These are phyloP conservation scores for Cicer bijugum DNA, from an alignment of 306 rosid genomes.

Conservation along the genomic window DNA sequence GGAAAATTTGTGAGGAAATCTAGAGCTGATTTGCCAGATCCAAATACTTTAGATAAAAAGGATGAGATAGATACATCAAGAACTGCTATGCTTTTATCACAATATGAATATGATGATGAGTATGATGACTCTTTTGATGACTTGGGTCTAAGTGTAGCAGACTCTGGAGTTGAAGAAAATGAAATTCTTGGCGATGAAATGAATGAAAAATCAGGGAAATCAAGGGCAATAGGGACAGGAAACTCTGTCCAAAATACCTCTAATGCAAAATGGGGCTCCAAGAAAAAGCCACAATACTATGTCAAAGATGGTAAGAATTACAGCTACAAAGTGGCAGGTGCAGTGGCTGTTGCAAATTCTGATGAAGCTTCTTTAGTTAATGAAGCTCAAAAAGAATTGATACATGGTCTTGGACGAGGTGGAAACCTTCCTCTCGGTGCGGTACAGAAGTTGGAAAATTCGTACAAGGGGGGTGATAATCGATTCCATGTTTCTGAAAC, in stretches of 20 bases:
- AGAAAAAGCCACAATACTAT: constrained; percentile 79
- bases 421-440: constrained; percentile 96
- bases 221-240: constrained; percentile 54
- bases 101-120: constrained; percentile 94
- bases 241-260: constrained; percentile 54
- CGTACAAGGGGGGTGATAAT: constrained; percentile 52
- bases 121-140: constrained; percentile 97
- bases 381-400: constrained; percentile 69
- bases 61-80: constrained; percentile 52
- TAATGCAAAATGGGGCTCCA: constrained; percentile 89
- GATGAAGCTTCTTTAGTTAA: constrained; percentile 72
- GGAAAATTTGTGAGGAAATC: constrained; percentile 89
- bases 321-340: constrained; percentile 93
- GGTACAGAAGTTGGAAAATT: constrained; percentile 67
- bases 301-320: constrained; percentile 98
- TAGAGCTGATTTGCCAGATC: constrained; percentile 55
- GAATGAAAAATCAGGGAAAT: constrained; percentile 48
- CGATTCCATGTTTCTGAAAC: constrained; percentile 51
- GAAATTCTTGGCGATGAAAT: constrained; percentile 53
- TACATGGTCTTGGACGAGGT: constrained; percentile 94
- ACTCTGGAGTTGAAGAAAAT: constrained; percentile 71
- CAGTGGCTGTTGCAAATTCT: constrained; percentile 82
- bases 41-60: constrained; percentile 59
- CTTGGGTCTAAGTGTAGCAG: constrained; percentile 89
- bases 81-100: constrained; percentile 57